Conservation (phyloP, 306 rosid species). For the Geum urbanum region DNA sequence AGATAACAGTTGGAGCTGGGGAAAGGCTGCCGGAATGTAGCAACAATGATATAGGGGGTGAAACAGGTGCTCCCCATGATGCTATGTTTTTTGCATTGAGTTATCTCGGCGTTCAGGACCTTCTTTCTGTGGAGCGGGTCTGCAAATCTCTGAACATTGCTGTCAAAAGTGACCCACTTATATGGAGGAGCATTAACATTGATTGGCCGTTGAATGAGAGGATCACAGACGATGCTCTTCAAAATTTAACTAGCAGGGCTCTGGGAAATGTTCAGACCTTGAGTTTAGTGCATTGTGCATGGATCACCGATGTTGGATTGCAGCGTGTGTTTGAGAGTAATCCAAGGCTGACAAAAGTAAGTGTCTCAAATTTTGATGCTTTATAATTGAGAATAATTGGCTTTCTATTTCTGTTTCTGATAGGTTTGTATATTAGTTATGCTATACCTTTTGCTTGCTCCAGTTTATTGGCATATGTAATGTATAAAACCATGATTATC, state of each 20-base stretch:
- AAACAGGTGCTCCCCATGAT: constrained; percentile 52
- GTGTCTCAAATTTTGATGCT: constrained; percentile 16
- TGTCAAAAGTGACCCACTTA: constrained; percentile 47
- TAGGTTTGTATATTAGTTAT: neutral
- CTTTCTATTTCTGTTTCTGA: constrained; percentile 2
- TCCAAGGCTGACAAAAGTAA: constrained; percentile 52
- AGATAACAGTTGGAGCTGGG: constrained; percentile 16
- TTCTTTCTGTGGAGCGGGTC: constrained; percentile 52
- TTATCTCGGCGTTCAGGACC: constrained; percentile 56
- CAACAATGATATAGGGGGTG: constrained; percentile 9
- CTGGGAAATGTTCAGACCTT: constrained; percentile 54
- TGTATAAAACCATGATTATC: neutral
- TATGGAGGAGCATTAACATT: constrained; percentile 55
- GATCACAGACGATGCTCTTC: constrained; percentile 45
- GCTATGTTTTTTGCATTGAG: constrained; percentile 49
- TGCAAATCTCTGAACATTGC: constrained; percentile 46
- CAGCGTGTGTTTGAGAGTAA: constrained; percentile 45
- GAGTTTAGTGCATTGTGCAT: constrained; percentile 41
- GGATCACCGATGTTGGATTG: constrained; percentile 55
- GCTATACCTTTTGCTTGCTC: neutral
- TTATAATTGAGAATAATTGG: neutral
- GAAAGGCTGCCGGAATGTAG: constrained; percentile 19
- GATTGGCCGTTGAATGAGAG: constrained; percentile 39
- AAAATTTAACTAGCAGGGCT: constrained; percentile 57
- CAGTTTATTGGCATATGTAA: neutral